phyloP scores from a whole-genome alignment of 1,139 yeast genomes.

The Taphrina communis region DNA sequence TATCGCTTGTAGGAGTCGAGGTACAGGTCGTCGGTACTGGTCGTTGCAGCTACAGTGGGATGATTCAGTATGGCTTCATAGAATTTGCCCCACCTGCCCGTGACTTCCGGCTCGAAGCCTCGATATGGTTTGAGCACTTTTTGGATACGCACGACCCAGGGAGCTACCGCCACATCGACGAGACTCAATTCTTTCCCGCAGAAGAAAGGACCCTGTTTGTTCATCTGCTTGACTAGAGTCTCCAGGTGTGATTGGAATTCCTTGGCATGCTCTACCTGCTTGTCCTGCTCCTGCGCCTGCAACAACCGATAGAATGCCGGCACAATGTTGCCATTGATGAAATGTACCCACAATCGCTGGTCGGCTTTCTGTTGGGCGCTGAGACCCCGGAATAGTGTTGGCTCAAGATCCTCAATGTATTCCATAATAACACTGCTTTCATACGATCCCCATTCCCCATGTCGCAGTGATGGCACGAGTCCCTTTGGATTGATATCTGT shows the following conservation, averaged over 20 bases:
- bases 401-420: slow-evolving; percentile 34
- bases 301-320: slow-evolving; percentile 37
- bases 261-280: slow-evolving; percentile 19
- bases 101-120: slow-evolving; percentile 21
- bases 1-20: slow-evolving; percentile 40
- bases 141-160: slow-evolving; percentile 37
- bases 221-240: slow-evolving; percentile 12
- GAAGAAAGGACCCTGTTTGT: slow-evolving; percentile 38
- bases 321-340: slow-evolving; percentile 24
- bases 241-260: slow-evolving; percentile 31
- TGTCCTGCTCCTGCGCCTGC: slow-evolving; percentile 32
- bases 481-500: slow-evolving; percentile 37
- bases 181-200: slow-evolving; percentile 19
- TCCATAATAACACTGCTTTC: slow-evolving; percentile 39
- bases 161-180: slow-evolving; percentile 35
- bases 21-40: slow-evolving; percentile 34
- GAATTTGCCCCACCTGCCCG: slow-evolving; percentile 27
- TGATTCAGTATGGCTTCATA: slow-evolving; percentile 23
- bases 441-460: slow-evolving; percentile 29
- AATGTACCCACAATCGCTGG: slow-evolving; percentile 19
- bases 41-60: slow-evolving; percentile 31
- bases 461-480: slow-evolving; percentile 35
- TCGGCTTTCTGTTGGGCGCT: slow-evolving; percentile 26
- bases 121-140: slow-evolving; percentile 41
- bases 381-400: slow-evolving; percentile 3